Conservation (phyloP, 2,329 filamentous ascomycete species). For the Biscogniauxia mediterranea region DNA sequence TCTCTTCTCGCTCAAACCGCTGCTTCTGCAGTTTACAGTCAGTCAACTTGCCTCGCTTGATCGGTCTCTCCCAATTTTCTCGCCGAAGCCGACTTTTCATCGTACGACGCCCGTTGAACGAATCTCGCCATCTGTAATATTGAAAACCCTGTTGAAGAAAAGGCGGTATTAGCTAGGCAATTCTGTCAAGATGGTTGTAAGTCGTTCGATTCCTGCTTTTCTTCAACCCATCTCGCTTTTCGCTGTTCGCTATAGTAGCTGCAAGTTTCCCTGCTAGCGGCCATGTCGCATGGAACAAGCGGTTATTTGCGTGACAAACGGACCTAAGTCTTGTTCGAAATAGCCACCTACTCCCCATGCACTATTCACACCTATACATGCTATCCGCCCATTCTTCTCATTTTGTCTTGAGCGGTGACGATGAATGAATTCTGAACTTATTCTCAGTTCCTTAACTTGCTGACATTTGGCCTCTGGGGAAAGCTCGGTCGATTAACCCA, state of each 20-base stretch:
- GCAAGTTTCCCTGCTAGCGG: background rate
- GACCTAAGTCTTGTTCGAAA: background rate
- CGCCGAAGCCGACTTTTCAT: background rate
- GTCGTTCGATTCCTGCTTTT: slow-evolving; percentile 5
- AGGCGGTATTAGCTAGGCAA: background rate
- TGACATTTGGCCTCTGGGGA: slow-evolving; percentile 66
- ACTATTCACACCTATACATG: background rate
- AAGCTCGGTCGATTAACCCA: slow-evolving; percentile 92
- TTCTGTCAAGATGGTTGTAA: slow-evolving; percentile 24
- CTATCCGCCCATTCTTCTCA: background rate
- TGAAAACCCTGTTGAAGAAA: background rate
- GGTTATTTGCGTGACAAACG: background rate
- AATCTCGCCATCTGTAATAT: background rate
- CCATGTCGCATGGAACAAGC: background rate
- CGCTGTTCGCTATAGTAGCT: background rate
- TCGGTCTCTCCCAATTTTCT: background rate
- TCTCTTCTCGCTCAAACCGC: background rate
- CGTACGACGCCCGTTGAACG: background rate
- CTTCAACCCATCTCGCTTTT: background rate
- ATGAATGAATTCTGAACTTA: slow-evolving; percentile 42
- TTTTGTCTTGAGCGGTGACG: background rate
- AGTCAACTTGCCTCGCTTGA: background rate
- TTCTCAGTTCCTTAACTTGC: slow-evolving; percentile 61
- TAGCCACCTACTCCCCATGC: background rate
- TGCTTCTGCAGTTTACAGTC: background rate